Evolutionary conservation across 2,329 filamentous ascomycete genomes (phyloP), one percentile per base, ranked within the genome.

Genomic region (Aureobasidium vineae): DNA sequence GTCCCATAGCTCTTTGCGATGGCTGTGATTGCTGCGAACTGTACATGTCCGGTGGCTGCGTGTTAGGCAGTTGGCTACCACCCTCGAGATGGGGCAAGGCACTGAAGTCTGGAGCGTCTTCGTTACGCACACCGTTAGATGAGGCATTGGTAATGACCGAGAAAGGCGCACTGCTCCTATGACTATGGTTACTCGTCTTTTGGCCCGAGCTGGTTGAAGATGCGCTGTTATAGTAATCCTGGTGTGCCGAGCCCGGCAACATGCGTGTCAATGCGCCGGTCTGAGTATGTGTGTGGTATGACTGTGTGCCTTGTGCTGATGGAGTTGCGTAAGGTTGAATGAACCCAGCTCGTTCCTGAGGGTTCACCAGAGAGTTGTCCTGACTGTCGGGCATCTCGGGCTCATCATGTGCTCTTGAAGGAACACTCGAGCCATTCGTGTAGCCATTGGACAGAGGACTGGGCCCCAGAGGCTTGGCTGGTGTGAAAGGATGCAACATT

Each of bases 141-240:
- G 63, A 65, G 15, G n/a, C 50, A 38, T 65, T 56, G 16, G 50
- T 45, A 10, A 45, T 57, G 52, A 50, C 15, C 7, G 64, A 59
- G 70, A 85, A 84, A 2, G 85, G 87, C 1, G 86, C 88, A 15
- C 87, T 80, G 65, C 72, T 75, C 15, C 70, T 63, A 36, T 70
- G 69, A 65, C 74, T 88, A 63, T 80, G 80, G 36, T 69, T 68
- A 65, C 74, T 88, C 2, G 90, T 93, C 75, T 86, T 88, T 78
- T 96, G 95, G n/a, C 88, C 86, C 3, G 86, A 89, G 26, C 87
- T 88, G 1, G 93, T 97, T 1, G 93, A 96, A 2, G 92, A 96
- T 1, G 92, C 94, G 73, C 96, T 92, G 72, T 98, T 97, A 63
- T 88, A 80, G 67, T 87, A 88, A 84, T 88, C 84, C 26, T 80